A percentile compares a stretch with the other conserved stretches of the same genome.
Conservation (phyloP, 306 rosid genomes). For the Bauhinia variegata region DNA sequence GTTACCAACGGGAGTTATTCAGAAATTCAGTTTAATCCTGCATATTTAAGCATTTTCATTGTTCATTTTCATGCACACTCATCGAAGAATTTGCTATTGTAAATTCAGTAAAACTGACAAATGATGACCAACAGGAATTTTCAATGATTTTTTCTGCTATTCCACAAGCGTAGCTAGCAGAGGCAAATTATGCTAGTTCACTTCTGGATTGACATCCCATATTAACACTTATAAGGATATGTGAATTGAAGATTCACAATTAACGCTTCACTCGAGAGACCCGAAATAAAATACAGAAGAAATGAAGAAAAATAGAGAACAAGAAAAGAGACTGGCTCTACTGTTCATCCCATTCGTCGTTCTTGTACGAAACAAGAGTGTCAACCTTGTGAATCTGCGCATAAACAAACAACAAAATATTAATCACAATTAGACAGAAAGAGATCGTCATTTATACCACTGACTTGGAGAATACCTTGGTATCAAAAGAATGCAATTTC, state of each 20-base stretch:
- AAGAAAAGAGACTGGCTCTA: constrained; percentile 22
- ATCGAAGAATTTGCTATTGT: no score
- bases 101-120: no score
- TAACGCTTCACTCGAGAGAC: constrained; percentile 33
- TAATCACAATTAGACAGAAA: constrained; percentile 11
- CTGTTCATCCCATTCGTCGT: constrained; percentile 83
- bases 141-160: no score
- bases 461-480: constrained; percentile 62
- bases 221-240: background rate
- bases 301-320: constrained; percentile 12
- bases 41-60: no score
- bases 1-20: no score
- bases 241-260: constrained; percentile 39
- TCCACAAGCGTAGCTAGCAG: background rate
- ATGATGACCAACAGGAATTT: no score
- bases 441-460: background rate
- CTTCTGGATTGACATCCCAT: background rate
- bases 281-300: background rate
- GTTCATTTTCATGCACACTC: no score
- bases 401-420: constrained; percentile 10
- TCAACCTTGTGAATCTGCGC: constrained; percentile 91
- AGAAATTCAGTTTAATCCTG: no score
- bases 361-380: constrained; percentile 97
- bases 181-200: background rate
- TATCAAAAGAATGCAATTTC: constrained; percentile 96